Conservation (phyloP, 805 yeast genomes). For the Metschnikowia anglica region DNA sequence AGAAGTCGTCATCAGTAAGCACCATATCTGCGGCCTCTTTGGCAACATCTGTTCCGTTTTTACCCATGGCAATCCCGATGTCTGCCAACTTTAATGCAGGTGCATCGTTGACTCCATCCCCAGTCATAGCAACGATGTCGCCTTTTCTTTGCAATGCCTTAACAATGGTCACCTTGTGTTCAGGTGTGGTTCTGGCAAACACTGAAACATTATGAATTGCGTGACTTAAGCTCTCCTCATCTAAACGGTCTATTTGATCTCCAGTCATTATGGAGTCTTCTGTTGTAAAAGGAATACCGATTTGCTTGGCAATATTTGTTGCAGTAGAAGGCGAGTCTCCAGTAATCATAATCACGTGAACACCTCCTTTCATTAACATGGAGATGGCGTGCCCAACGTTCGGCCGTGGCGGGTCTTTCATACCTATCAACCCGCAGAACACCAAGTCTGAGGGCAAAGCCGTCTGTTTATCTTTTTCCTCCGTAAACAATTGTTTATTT, state of each 20-base stretch:
- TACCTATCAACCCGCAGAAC: constrained; percentile 86
- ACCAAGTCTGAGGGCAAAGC: constrained; percentile 55
- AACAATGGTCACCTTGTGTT: constrained; percentile 86
- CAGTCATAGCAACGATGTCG: constrained; percentile 98
- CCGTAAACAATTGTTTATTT: constrained; percentile 35
- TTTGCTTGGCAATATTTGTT: constrained; percentile 75
- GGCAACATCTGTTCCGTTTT: constrained; percentile 96
- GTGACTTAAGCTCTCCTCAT: constrained; percentile 68
- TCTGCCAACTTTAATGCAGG: constrained; percentile 97
- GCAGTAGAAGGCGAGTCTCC: constrained; percentile 93
- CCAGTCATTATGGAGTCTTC: constrained; percentile 78
- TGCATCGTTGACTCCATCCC: constrained; percentile 98
- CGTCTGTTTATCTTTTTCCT: constrained; percentile 30
- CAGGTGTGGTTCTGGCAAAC: constrained; percentile 94
- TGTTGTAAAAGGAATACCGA: constrained; percentile 79
- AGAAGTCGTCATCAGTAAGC: constrained; percentile 92
- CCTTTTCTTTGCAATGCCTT: constrained; percentile 88
- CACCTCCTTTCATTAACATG: constrained; percentile 84
- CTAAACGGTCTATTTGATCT: constrained; percentile 71
- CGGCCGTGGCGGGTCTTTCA: constrained; percentile 98
- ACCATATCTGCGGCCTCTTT: constrained; percentile 99
- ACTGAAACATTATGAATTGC: constrained; percentile 82
- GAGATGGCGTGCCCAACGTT: constrained; percentile 75
- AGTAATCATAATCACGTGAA: constrained; percentile 96
- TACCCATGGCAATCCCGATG: constrained; percentile 93